phyloP scores from a whole-genome alignment of 257 asterid genomes.

The Thymus mandschuricus region DNA sequence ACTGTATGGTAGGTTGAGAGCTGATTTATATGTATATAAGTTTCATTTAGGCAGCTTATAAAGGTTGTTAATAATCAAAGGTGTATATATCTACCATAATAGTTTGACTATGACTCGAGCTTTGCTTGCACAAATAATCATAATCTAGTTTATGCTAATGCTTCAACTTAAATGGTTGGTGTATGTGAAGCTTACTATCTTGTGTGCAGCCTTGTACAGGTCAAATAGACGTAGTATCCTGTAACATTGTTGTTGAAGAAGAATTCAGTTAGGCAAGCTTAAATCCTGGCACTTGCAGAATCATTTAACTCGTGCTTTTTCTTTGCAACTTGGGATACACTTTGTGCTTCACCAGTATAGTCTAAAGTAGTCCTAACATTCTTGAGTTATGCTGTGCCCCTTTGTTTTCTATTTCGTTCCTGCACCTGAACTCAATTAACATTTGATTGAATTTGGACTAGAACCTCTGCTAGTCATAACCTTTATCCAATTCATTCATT shows the following conservation, averaged over 20 bases:
- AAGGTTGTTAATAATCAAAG: not conserved
- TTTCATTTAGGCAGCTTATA: not conserved
- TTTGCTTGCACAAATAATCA: not conserved
- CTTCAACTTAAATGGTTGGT: constrained; percentile 6
- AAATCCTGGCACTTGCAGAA: not conserved
- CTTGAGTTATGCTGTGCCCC: not conserved
- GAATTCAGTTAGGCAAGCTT: not conserved
- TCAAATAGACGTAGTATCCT: too few relatives aligned
- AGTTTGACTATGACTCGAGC: not conserved
- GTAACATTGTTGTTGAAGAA: not conserved
- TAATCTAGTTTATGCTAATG: constrained; percentile 15
- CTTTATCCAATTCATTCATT: not conserved
- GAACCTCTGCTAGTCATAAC: not conserved
- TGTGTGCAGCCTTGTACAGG: not conserved
- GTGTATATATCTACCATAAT: not conserved
- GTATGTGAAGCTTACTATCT: not conserved
- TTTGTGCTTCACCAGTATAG: not conserved
- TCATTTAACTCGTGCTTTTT: not conserved
- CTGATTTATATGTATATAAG: not conserved
- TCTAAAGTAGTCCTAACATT: not conserved
- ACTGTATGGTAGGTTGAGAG: constrained; percentile 22
- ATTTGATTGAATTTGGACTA: not conserved
- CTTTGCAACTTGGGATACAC: not conserved
- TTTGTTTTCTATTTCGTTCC: constrained; percentile 10
- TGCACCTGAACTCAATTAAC: not conserved